Evolutionary conservation across 345 rosid species (phyloP).

Genomic region (Lepidium africanum): DNA sequence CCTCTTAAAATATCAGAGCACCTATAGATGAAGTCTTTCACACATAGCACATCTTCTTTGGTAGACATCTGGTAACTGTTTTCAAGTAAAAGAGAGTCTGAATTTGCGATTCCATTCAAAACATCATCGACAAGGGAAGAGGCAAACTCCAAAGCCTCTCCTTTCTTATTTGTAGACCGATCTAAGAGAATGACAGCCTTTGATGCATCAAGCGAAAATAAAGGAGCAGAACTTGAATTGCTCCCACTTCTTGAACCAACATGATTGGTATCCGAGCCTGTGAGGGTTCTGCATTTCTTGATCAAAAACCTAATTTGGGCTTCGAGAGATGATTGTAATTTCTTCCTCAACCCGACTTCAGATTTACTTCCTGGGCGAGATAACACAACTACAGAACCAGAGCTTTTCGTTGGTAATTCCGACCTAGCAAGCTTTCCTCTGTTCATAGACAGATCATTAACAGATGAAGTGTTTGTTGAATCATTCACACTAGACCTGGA

Average conservation of each 20-base stretch:
- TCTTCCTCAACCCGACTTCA: conserved; percentile 68
- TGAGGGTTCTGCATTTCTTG: conserved; percentile 66
- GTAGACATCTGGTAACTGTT: conserved; percentile 44
- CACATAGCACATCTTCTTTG: conserved; percentile 53
- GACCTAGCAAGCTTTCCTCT: conserved; percentile 45
- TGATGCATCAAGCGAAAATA: conserved; percentile 74
- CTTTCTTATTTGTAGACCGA: conserved; percentile 34
- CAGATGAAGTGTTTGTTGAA: conserved; percentile 34
- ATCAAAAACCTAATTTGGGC: conserved; percentile 71
- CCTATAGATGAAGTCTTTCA: conserved; percentile 67
- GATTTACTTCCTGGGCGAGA: conserved; percentile 70
- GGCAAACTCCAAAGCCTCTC: conserved; percentile 67
- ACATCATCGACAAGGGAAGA: conserved; percentile 65
- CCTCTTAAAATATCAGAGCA: conserved; percentile 77
- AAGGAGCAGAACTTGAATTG: conserved; percentile 49
- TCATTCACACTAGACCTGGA: conserved; percentile 38
- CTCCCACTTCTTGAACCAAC: conserved; percentile 54
- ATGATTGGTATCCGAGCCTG: conserved; percentile 49
- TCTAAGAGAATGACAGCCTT: conserved; percentile 67
- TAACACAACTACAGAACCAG: conserved; percentile 70
- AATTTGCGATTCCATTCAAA: conserved; percentile 60
- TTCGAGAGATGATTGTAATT: conserved; percentile 70
- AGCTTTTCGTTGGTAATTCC: conserved; percentile 43
- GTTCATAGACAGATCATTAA: conserved; percentile 36
- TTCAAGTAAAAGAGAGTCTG: conserved; percentile 73